Evolutionary conservation across 495 filamentous ascomycete genomes (phyloP).

Genomic region (Copromyces sp.): DNA sequence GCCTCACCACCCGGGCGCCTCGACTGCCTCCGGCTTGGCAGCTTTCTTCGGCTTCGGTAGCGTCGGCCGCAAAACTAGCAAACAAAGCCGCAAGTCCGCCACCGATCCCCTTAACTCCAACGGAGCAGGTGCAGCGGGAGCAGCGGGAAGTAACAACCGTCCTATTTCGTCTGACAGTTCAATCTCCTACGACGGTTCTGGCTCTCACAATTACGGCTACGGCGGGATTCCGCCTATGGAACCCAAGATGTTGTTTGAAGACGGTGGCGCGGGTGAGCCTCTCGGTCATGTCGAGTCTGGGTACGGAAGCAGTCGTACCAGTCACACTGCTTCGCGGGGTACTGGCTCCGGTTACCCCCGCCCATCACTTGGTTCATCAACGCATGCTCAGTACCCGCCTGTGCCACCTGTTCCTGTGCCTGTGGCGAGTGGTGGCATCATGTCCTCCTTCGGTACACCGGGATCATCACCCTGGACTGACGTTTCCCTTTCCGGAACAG

Average conservation of each 20-base stretch:
- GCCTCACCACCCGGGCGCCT: slow-evolving; percentile 1
- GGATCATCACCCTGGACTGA: neutral
- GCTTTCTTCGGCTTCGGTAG: slow-evolving; percentile 13
- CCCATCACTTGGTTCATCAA: neutral
- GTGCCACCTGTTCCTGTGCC: slow-evolving; percentile 1
- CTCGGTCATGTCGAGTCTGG: neutral
- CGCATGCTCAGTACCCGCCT: neutral
- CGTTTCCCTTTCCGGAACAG: neutral
- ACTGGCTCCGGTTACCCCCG: neutral
- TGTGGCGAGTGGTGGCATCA: slow-evolving; percentile 7
- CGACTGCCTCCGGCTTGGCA: slow-evolving; percentile 6
- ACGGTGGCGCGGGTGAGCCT: slow-evolving; percentile 4
- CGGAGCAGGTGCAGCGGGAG: slow-evolving; percentile 10
- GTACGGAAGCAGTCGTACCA: slow-evolving; percentile 6
- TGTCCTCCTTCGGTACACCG: slow-evolving; percentile 3
- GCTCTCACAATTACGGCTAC: slow-evolving; percentile 19
- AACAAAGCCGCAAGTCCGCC: slow-evolving; percentile 9
- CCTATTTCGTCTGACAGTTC: neutral
- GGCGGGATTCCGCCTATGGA: slow-evolving; percentile 20
- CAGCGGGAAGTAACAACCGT: slow-evolving; percentile 4
- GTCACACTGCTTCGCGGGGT: slow-evolving; percentile 9
- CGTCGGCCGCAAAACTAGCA: slow-evolving; percentile 3
- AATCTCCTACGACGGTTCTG: neutral
- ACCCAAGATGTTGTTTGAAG: slow-evolving; percentile 22
- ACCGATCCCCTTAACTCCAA: neutral